Percentiles rank a stretch among this genome's conserved stretches.
phyloP scores from a whole-genome alignment of 176 grass and related monocot genomes.

The Secale cereale region DNA sequence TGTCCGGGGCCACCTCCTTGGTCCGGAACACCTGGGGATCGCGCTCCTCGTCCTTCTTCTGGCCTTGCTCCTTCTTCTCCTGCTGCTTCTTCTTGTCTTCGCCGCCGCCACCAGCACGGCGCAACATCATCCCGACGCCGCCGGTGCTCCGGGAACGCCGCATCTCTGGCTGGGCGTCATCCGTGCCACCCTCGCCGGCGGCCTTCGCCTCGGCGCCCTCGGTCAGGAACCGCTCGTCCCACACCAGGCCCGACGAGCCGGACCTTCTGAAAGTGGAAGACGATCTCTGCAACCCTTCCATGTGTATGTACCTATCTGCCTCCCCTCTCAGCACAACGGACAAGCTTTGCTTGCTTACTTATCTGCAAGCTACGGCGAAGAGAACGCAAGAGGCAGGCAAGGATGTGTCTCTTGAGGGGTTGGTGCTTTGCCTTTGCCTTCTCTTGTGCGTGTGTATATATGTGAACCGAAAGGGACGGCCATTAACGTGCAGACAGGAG shows the following conservation, averaged over 20 bases:
- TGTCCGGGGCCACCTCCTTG: slow-evolving; percentile 46
- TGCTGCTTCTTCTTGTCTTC: slow-evolving; percentile 11
- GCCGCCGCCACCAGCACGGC: neutral
- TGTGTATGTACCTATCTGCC: slow-evolving; percentile 24
- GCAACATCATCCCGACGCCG: slow-evolving; percentile 46
- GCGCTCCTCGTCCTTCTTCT: slow-evolving; percentile 25
- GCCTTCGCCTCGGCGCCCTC: slow-evolving; percentile 27
- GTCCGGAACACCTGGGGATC: slow-evolving; percentile 54
- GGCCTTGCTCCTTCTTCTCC: slow-evolving; percentile 11
- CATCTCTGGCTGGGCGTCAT: slow-evolving; percentile 46
- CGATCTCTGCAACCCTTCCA: slow-evolving; percentile 87
- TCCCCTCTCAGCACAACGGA: neutral
- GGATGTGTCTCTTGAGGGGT: neutral
- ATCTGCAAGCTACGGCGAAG: slow-evolving; percentile 17
- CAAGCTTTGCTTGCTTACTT: slow-evolving; percentile 22
- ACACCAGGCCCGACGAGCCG: slow-evolving; percentile 76
- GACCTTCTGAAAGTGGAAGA: slow-evolving; percentile 82
- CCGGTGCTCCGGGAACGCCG: slow-evolving; percentile 66
- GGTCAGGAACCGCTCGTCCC: slow-evolving; percentile 71
- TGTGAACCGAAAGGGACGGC: slow-evolving; percentile 33
- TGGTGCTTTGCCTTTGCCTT: slow-evolving; percentile 16
- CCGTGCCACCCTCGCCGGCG: neutral
- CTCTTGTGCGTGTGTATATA: slow-evolving; percentile 32
- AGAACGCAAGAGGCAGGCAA: neutral
- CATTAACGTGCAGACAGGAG: slow-evolving; percentile 44